Evolutionary conservation across 176 grass and related monocot species (phyloP).

Genomic region (Raddia distichophylla): DNA sequence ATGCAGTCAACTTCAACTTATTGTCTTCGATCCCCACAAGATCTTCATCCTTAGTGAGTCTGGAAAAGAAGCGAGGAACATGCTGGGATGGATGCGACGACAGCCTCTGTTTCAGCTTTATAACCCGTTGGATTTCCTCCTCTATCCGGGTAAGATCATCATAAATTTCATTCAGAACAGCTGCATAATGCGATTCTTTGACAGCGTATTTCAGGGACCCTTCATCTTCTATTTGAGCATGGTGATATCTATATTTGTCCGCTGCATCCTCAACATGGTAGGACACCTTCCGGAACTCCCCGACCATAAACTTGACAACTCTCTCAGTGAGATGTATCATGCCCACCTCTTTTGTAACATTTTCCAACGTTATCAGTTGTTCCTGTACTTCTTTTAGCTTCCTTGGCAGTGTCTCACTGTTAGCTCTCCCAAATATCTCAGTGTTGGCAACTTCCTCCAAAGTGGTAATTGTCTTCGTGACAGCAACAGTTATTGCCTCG

Average conservation of each 20-base stretch:
- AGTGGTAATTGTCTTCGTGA: constrained; percentile 3
- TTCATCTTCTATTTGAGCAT: constrained; percentile 14
- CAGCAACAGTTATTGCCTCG: not conserved
- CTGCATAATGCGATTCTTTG: not conserved
- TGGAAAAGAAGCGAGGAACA: not conserved
- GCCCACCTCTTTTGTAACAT: not conserved
- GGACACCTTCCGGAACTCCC: not conserved
- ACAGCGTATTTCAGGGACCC: not conserved
- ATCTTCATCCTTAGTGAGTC: not conserved
- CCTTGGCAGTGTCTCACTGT: not conserved
- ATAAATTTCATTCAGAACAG: constrained; percentile 1
- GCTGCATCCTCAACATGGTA: constrained; percentile 28
- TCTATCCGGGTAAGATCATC: not conserved
- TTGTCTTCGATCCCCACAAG: constrained; percentile 21
- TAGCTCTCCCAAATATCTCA: constrained; percentile 14
- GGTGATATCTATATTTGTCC: constrained; percentile 27
- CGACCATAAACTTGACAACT: constrained; percentile 6
- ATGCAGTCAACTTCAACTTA: not conserved
- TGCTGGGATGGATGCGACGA: not conserved
- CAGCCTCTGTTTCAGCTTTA: not conserved
- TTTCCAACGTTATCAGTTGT: not conserved
- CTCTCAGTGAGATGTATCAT: not conserved
- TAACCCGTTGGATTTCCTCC: not conserved
- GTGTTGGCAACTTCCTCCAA: not conserved
- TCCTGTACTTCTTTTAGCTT: constrained; percentile 4